A percentile compares a stretch with the other conserved stretches of the same genome.
Evolutionary conservation across 78 protist species (phyloP).

Genomic region (Pirum gemmata): DNA sequence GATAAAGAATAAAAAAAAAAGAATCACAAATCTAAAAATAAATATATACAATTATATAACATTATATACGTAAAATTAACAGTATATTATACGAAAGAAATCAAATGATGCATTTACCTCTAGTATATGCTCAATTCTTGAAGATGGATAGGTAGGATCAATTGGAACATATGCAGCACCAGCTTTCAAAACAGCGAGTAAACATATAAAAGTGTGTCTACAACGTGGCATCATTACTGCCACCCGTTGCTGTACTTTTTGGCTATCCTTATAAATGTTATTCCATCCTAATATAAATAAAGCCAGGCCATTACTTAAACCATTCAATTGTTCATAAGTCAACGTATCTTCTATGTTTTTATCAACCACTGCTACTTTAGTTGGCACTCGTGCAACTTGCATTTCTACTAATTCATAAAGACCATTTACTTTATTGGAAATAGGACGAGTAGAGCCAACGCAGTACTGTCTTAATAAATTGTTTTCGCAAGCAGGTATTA

Average conservation of each 20-base stretch:
- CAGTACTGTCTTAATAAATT: background rate
- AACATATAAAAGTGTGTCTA: background rate
- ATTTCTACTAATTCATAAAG: background rate
- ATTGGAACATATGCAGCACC: conserved; percentile 38
- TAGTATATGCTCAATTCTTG: background rate
- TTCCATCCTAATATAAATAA: background rate
- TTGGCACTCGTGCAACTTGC: background rate
- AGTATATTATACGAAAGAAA: no score
- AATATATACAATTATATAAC: no score
- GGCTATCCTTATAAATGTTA: background rate
- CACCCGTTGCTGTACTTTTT: background rate
- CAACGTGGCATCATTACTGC: conserved; percentile 12
- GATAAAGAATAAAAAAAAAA: no score
- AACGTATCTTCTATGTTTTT: background rate
- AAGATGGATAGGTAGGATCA: conserved; percentile 19
- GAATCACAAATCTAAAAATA: no score
- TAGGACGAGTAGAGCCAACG: background rate
- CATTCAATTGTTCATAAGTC: background rate
- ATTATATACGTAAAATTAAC: no score
- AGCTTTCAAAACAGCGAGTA: conserved; percentile 17
- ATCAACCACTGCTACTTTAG: conserved; percentile 9
- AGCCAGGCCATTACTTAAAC: background rate
- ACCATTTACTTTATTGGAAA: background rate
- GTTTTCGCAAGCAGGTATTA: background rate
- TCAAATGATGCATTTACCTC: no score